Evolutionary conservation across 176 grass and related monocot species (phyloP), one percentile per base, ranked within the genome.

Genomic region (Zoysia pacifica): DNA sequence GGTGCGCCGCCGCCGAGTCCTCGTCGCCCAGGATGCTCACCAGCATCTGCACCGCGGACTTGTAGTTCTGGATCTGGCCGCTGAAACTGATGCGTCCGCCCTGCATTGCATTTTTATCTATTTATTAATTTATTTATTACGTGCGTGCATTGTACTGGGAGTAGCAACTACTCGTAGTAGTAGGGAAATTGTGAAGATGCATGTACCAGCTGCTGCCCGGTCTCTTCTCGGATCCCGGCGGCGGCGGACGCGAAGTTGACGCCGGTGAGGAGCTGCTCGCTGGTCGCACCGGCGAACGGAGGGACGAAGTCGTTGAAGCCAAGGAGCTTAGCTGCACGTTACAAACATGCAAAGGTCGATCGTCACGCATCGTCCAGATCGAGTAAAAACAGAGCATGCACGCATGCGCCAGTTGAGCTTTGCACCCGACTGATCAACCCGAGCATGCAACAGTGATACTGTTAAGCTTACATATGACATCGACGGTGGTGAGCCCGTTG

Each of bases 161-260:
- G 28, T 45, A 45, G 43, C 6, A 45, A 45, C 43, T 60, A 15
- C 52, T 54, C 1, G 50, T 52, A 12, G 10, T 6, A 55, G 48
- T 11, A 2, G 52, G n/a, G 9, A 10, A 28, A 28, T 0, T 60
- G 28, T 60, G 18, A 45, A 49, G 16, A 9, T 60, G 35, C 59
- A 20, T 45, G 18, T 77, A 89, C 95, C 87, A 98, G 76, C 58
- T 98, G 95, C 42, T 85, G 92, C 3, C 92, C 95, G 0, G 95
- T 98, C 81, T 98, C 95, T 19, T 93, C 88, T n/a, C 92, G 78
- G 75, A 94, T 98, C 48, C 95, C 95, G 15, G 95, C 95, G 11
- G 95, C 95, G 0, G 92, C 95, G 3, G 95, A 98, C 4, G 95
- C 92, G 49, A 94, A 98, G 84, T 98, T 98, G 36, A 81, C 92